Conservation (phyloP, 1,139 yeast species). For the Lodderomyces margitis region DNA sequence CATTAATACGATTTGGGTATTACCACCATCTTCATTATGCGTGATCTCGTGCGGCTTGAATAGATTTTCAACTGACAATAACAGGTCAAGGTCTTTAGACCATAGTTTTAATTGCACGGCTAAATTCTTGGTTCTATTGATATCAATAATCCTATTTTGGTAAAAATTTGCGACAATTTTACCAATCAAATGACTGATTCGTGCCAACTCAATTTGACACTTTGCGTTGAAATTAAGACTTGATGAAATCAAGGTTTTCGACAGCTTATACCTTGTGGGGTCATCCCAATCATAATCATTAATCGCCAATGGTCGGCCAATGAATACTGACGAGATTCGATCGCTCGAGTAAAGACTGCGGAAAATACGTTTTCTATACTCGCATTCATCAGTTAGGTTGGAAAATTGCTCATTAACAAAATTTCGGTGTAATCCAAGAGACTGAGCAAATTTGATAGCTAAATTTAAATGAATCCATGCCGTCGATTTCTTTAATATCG, state of each 20-base stretch:
- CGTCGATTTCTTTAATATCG: constrained; percentile 36
- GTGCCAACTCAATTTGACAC: constrained; percentile 18
- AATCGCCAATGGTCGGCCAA: constrained; percentile 43
- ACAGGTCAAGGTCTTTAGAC: constrained; percentile 32
- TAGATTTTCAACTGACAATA: constrained; percentile 23
- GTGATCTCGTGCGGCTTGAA: constrained; percentile 17
- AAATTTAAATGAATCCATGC: constrained; percentile 37
- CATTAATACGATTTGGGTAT: constrained; percentile 26
- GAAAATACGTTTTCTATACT: constrained; percentile 36
- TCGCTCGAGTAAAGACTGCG: constrained; percentile 41
- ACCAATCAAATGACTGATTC: constrained; percentile 25
- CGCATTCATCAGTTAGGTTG: constrained; percentile 13
- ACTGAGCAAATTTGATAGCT: constrained; percentile 26
- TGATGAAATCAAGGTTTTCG: constrained; percentile 4
- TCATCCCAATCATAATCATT: constrained; percentile 46
- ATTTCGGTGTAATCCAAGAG: constrained; percentile 26
- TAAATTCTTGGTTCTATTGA: constrained; percentile 32
- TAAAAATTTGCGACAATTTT: constrained; percentile 31
- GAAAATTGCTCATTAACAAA: constrained; percentile 22
- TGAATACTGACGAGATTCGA: constrained; percentile 33
- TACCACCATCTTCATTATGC: constrained; percentile 15
- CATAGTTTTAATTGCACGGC: constrained; percentile 42
- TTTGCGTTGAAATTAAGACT: constrained; percentile 14
- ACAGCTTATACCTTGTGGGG: constrained; percentile 12
- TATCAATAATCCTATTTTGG: constrained; percentile 32